Base-by-base conservation (phyloP, 768 basidiomycete species). In the Vararia minispora region DNA sequence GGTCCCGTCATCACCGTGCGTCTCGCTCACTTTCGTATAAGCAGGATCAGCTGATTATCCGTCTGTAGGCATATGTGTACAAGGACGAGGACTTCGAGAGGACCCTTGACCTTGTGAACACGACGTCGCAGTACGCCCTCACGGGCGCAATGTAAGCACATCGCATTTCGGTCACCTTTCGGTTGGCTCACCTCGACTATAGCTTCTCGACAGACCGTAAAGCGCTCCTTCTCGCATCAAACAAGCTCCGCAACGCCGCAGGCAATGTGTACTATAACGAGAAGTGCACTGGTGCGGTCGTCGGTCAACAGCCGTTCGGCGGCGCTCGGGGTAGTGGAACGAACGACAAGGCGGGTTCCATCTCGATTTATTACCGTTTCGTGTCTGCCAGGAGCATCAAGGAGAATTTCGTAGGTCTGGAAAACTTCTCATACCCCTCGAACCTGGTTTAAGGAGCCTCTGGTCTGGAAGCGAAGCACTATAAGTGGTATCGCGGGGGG, bases 191-290 rank as follows among this genome's bases (percentile, higher is more conserved):
- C 33, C 22, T 40, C 26, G 33, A 20, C 26, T 35, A 37, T 53
- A 90, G 90, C 60, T 97, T 97, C 64, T 68, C 90, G 10, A 51
- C 69, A 2, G 85, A 90, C 48, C 83, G 95, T 48, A 67, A 73
- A 20, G 89, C 81, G 5, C 73, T 97, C 40, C 61, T 91, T 46
- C 63, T 65, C 24, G 87, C 90, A 2, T 79, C 88, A 29, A 82
- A 83, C 62, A 72, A 70, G 39, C 72, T 99, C 30, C 81, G 90
- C 40, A 83, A 94, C 62, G 70, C 91, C 1, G 88, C 95, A 3
- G 95, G 95, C 3, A 99, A 97, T 58, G 78, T 94, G 40, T 99
- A 99, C 66, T 89, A 91, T 64, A 97, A 97, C 59, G 92, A 97
- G 51, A 92, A 94, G 60, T 98, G 90, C 61, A 99, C 94, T 2